These are phyloP conservation scores for Haberlea rhodopensis DNA, from an alignment of 257 asterid genomes.

Conservation along the genomic window DNA sequence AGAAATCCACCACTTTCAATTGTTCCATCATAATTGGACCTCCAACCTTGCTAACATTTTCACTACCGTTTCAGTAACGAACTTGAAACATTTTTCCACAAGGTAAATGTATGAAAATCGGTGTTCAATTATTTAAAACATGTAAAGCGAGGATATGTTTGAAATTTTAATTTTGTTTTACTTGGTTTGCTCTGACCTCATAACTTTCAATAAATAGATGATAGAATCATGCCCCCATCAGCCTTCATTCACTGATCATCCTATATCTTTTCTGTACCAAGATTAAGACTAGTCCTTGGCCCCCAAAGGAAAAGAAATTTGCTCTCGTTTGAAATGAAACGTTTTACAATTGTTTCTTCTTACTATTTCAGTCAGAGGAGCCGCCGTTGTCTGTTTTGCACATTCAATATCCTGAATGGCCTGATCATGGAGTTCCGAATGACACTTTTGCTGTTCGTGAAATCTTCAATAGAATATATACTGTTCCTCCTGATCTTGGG, in stretches of 20 bases:
- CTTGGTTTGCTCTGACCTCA: neutral
- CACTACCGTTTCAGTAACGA: neutral
- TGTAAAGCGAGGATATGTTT: neutral
- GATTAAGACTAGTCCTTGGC: too few relatives aligned
- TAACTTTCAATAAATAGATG: neutral
- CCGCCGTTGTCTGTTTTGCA: slow-evolving; percentile 76
- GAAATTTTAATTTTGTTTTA: neutral
- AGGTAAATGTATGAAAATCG: neutral
- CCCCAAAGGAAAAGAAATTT: neutral
- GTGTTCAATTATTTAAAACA: neutral
- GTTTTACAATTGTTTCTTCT: neutral
- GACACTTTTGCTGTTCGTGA: slow-evolving; percentile 82
- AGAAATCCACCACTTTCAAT: neutral
- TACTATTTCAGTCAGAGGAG: slow-evolving; percentile 68
- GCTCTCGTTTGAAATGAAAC: slow-evolving; percentile 15
- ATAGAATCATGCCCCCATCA: neutral
- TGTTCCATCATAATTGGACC: neutral
- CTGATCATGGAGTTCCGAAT: slow-evolving; percentile 91
- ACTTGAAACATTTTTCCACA: neutral
- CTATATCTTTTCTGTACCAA: neutral
- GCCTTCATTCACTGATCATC: neutral
- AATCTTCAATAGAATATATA: slow-evolving; percentile 55
- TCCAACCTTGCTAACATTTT: neutral
- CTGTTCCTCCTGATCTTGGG: slow-evolving; percentile 65
- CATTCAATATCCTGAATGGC: slow-evolving; percentile 97